A percentile compares a stretch with the other conserved stretches of the same genome.
These are phyloP conservation scores for Scutellaria minor DNA, from an alignment of 257 asterid species.

Conservation along the genomic window DNA sequence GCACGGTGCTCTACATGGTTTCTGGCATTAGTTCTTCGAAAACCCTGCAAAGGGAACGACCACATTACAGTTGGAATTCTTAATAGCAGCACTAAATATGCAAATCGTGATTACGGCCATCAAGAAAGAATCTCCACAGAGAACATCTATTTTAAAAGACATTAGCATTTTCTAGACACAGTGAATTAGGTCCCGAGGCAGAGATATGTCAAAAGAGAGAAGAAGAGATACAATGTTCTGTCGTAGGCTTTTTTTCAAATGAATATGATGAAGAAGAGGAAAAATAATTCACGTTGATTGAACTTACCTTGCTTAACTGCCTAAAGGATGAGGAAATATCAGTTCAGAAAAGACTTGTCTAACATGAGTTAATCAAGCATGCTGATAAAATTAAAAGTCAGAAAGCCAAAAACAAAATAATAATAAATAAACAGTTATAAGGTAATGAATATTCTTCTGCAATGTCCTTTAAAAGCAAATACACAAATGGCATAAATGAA, in stretches of 20 bases:
- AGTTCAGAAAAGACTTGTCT: too few relatives aligned
- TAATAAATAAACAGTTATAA: too few relatives aligned
- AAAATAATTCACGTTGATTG: background rate
- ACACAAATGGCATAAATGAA: too few relatives aligned
- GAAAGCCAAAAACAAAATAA: too few relatives aligned
- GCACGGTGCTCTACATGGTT: constrained; percentile 75
- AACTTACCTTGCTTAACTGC: too few relatives aligned
- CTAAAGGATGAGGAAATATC: too few relatives aligned
- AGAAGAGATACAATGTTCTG: constrained; percentile 20
- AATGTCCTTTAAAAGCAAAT: too few relatives aligned
- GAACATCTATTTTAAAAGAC: constrained; percentile 2
- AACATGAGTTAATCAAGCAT: too few relatives aligned
- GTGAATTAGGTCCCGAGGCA: constrained; percentile 1
- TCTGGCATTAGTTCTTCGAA: constrained; percentile 55
- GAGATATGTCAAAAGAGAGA: background rate
- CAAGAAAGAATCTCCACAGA: background rate
- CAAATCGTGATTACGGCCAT: background rate
- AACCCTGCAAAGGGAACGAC: constrained; percentile 59
- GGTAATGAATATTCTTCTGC: too few relatives aligned
- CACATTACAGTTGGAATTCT: constrained; percentile 30
- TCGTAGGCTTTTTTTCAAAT: background rate
- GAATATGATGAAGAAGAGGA: constrained; percentile 4
- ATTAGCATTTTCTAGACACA: constrained; percentile 13
- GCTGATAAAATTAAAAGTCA: too few relatives aligned
- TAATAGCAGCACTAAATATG: constrained; percentile 22